Percentiles rank a stretch among this genome's conserved stretches.
Conservation (phyloP, 2,329 filamentous ascomycete species). For the Fusarium irregulare region DNA sequence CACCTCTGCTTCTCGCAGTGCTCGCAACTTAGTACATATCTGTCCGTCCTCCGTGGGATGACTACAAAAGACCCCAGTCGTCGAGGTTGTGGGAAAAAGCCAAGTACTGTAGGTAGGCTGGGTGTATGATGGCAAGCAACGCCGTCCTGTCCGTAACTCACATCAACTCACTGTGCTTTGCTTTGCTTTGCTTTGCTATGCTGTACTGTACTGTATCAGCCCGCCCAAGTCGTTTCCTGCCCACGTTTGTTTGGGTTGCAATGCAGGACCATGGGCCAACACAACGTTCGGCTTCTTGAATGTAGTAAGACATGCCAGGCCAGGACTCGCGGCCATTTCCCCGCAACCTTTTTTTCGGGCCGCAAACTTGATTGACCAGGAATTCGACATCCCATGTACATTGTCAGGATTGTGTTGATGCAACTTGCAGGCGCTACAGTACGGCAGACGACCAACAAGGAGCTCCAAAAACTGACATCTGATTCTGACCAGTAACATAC, state of each 20-base stretch:
- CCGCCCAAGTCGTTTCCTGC: slow-evolving; percentile 8
- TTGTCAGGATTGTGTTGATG: slow-evolving; percentile 27
- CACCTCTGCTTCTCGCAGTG: background rate
- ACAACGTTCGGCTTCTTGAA: slow-evolving; percentile 18
- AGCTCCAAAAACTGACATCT: slow-evolving; percentile 44
- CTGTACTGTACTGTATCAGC: background rate
- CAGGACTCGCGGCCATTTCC: slow-evolving; percentile 24
- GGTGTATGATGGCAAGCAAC: slow-evolving; percentile 1
- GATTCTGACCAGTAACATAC: slow-evolving; percentile 29
- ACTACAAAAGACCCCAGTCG: slow-evolving; percentile 2
- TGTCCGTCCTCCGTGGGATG: slow-evolving; percentile 1
- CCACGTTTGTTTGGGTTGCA: slow-evolving; percentile 32
- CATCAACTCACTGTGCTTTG: background rate
- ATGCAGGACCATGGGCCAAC: slow-evolving; percentile 8
- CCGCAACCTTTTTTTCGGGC: slow-evolving; percentile 31
- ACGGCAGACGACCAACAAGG: slow-evolving; percentile 22
- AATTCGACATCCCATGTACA: slow-evolving; percentile 8
- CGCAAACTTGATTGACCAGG: slow-evolving; percentile 7
- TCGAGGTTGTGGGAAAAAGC: background rate
- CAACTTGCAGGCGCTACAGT: slow-evolving; percentile 7
- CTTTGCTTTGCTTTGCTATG: background rate
- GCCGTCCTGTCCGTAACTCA: background rate
- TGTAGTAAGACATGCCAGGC: slow-evolving; percentile 10
- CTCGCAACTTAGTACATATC: slow-evolving; percentile 3
- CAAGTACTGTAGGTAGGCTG: slow-evolving; percentile 4